phyloP scores from a whole-genome alignment of 495 filamentous ascomycete genomes.

The Hypoxylon trugodes region DNA sequence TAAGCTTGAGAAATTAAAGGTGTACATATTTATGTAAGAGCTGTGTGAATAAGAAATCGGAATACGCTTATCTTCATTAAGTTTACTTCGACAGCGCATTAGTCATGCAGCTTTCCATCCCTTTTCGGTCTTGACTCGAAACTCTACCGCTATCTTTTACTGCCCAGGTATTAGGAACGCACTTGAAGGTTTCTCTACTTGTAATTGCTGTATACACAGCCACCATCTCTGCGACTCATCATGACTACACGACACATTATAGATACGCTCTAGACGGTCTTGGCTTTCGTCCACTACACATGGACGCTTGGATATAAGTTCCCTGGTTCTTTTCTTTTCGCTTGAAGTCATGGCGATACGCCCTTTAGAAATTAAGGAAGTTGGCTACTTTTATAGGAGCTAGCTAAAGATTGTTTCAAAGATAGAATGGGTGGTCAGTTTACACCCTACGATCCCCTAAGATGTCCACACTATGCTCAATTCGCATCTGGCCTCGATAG shows the following conservation, averaged over 20 bases:
- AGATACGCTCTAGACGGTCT: background rate
- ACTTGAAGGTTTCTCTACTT: background rate
- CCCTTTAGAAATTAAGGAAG: no score
- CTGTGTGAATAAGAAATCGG: constrained; percentile 7
- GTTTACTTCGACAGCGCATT: constrained; percentile 23
- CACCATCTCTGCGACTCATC: constrained; percentile 2
- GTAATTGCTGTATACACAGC: background rate
- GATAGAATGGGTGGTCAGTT: constrained; percentile 50
- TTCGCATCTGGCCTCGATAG: constrained; percentile 53
- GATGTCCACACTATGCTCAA: constrained; percentile 55
- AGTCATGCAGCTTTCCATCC: constrained; percentile 8
- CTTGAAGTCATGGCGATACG: background rate
- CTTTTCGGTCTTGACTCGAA: constrained; percentile 17
- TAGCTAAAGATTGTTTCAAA: background rate
- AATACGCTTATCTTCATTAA: constrained; percentile 21
- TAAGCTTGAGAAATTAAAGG: background rate
- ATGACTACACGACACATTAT: constrained; percentile 10
- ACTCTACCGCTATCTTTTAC: background rate
- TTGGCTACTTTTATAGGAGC: background rate
- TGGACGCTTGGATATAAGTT: background rate
- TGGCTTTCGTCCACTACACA: constrained; percentile 1
- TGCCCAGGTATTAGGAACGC: background rate
- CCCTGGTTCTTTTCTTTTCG: background rate
- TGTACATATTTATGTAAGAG: background rate
- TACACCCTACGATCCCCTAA: constrained; percentile 38